Conservation (phyloP, 2,329 filamentous ascomycete species). For the Fusarium torreyae region DNA sequence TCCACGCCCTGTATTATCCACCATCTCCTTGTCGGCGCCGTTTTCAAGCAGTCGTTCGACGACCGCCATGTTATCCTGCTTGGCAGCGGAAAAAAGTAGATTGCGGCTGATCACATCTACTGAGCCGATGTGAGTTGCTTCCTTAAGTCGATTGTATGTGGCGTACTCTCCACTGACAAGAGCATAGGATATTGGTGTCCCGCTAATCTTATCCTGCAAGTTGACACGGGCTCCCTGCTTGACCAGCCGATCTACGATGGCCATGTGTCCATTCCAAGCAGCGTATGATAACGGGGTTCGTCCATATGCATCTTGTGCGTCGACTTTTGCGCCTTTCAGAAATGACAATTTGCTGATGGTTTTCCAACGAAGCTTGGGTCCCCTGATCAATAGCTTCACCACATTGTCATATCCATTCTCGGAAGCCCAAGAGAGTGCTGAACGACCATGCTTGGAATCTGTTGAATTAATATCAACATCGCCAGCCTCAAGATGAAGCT, state of each 20-base stretch:
- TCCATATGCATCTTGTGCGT: too few relatives aligned
- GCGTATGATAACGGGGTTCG: slow-evolving; percentile 9
- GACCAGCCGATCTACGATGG: neutral
- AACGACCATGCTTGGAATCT: too few relatives aligned
- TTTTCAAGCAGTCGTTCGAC: neutral
- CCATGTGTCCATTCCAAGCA: slow-evolving; percentile 3
- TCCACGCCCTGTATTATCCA: too few relatives aligned
- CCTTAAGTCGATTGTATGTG: neutral
- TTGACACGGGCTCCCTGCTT: slow-evolving; percentile 4
- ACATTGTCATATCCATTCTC: too few relatives aligned
- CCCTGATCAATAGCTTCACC: too few relatives aligned
- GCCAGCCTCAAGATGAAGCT: too few relatives aligned
- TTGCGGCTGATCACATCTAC: neutral
- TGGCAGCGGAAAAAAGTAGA: neutral
- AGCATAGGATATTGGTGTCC: slow-evolving; percentile 16
- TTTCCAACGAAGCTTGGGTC: too few relatives aligned
- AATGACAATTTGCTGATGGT: too few relatives aligned
- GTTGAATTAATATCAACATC: too few relatives aligned
- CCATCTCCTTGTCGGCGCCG: too few relatives aligned
- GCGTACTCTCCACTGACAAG: slow-evolving; percentile 2
- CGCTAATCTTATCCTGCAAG: slow-evolving; percentile 9
- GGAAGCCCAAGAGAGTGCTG: too few relatives aligned
- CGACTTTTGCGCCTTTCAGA: too few relatives aligned
- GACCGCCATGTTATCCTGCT: neutral
- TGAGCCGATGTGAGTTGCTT: neutral